Percentiles rank a stretch among this genome's conserved stretches.
Conservation (phyloP, 2,329 filamentous ascomycete genomes). For the Fusarium liriodendri region DNA sequence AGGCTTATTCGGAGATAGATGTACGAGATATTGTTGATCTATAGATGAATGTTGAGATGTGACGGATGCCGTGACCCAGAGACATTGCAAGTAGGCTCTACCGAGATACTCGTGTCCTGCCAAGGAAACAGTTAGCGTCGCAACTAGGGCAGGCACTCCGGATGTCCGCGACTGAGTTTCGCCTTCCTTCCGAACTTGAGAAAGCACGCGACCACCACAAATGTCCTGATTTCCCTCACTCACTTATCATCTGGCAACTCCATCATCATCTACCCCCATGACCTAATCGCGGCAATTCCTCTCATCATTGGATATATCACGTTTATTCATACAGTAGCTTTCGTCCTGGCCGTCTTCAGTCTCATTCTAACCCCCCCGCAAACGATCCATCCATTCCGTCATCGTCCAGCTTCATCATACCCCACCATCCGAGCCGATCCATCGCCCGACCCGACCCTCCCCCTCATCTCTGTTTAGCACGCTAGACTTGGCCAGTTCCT, state of each 20-base stretch:
- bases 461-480: conserved; percentile 28
- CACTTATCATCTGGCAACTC: not conserved
- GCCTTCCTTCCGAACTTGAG: conserved; percentile 10
- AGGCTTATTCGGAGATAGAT: not conserved
- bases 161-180: conserved; percentile 9
- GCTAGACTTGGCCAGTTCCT: conserved; percentile 12
- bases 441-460: conserved; percentile 33
- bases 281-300: not conserved
- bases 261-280: not conserved
- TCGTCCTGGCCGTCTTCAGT: not conserved
- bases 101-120: not conserved
- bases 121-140: not conserved
- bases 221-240: conserved; percentile 3
- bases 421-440: conserved; percentile 28
- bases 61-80: not conserved
- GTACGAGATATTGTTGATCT: not conserved
- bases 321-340: not conserved
- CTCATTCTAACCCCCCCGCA: conserved; percentile 2
- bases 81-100: not conserved
- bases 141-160: conserved; percentile 15
- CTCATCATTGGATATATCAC: not conserved
- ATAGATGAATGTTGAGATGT: not conserved
- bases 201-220: conserved; percentile 35
- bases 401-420: conserved; percentile 35
- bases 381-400: conserved; percentile 30